Evolutionary conservation across 2,329 filamentous ascomycete species (phyloP).

Genomic region (Aaosphaeria arxii): DNA sequence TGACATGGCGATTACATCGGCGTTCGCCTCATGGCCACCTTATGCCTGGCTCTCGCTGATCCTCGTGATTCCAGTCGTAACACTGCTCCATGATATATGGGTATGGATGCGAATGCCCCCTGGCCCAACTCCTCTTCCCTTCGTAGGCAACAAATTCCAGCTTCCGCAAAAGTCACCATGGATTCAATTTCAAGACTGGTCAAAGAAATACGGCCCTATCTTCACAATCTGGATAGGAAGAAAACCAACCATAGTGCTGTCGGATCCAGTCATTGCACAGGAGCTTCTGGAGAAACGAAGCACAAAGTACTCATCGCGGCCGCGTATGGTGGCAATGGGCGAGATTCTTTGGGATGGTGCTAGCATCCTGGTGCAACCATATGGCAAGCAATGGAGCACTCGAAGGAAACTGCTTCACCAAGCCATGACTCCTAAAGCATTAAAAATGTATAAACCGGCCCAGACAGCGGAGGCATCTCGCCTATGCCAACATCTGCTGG

Average conservation of each 20-base stretch:
- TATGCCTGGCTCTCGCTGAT: constrained; percentile 26
- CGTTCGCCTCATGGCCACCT: constrained; percentile 10
- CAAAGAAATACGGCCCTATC: constrained; percentile 45
- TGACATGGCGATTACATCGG: constrained; percentile 24
- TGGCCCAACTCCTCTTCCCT: constrained; percentile 46
- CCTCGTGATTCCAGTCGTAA: constrained; percentile 19
- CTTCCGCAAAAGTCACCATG: constrained; percentile 31
- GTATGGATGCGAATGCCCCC: constrained; percentile 42
- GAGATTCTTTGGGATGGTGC: constrained; percentile 45
- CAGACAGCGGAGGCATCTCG: constrained; percentile 50
- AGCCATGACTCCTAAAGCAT: constrained; percentile 44
- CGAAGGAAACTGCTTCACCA: constrained; percentile 38
- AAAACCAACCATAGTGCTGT: constrained; percentile 45
- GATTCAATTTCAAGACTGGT: constrained; percentile 44
- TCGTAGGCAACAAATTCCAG: constrained; percentile 39
- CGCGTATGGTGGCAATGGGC: constrained; percentile 45
- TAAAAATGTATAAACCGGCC: constrained; percentile 46
- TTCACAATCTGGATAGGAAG: constrained; percentile 50
- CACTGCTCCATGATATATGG: constrained; percentile 26
- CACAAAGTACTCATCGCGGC: constrained; percentile 45
- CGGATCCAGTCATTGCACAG: constrained; percentile 42
- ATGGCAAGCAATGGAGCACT: constrained; percentile 47
- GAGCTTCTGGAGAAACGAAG: constrained; percentile 48
- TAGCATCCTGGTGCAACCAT: constrained; percentile 48
- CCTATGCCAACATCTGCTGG: constrained; percentile 43